A percentile compares a stretch with the other conserved stretches of the same genome.
phyloP scores from a whole-genome alignment of 2,329 filamentous ascomycete genomes.

The Exophiala sp. region DNA sequence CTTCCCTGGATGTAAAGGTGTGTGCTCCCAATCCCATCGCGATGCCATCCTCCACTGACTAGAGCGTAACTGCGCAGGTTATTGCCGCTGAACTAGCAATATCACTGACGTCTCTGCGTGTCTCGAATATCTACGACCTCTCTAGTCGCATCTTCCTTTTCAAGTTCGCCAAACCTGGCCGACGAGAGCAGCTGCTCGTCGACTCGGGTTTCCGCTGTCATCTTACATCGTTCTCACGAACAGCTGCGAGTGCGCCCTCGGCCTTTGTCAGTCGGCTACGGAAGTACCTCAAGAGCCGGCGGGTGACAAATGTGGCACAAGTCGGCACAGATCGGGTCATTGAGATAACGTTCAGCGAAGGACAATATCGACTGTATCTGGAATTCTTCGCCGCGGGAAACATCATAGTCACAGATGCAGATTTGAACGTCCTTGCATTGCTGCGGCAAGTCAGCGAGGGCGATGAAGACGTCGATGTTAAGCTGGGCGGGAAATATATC shows the following conservation, averaged over 20 bases:
- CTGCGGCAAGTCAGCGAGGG: slow-evolving; percentile 74
- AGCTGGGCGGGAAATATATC: slow-evolving; percentile 70
- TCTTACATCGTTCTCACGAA: slow-evolving; percentile 81
- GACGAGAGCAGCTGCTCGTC: slow-evolving; percentile 82
- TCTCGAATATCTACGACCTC: slow-evolving; percentile 93
- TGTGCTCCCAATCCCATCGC: background rate
- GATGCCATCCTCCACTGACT: slow-evolving; percentile 10
- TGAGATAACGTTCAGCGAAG: slow-evolving; percentile 88
- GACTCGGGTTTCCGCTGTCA: slow-evolving; percentile 96
- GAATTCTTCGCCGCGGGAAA: slow-evolving; percentile 98
- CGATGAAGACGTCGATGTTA: slow-evolving; percentile 75
- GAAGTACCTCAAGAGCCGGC: slow-evolving; percentile 79
- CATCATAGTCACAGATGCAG: slow-evolving; percentile 80
- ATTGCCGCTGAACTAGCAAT: slow-evolving; percentile 87
- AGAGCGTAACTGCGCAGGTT: slow-evolving; percentile 52
- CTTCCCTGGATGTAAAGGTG: slow-evolving; percentile 54
- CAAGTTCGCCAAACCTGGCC: slow-evolving; percentile 86
- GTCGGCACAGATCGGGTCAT: slow-evolving; percentile 91
- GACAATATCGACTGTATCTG: slow-evolving; percentile 76
- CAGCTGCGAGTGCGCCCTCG: slow-evolving; percentile 77
- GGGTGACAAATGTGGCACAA: slow-evolving; percentile 74
- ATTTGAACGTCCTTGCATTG: slow-evolving; percentile 74
- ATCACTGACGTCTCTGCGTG: slow-evolving; percentile 67
- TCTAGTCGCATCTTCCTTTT: slow-evolving; percentile 83
- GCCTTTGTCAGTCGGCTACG: slow-evolving; percentile 77